Base-by-base conservation (phyloP, 352 stramenopile species). In the Nothophytophthora sp. region DNA sequence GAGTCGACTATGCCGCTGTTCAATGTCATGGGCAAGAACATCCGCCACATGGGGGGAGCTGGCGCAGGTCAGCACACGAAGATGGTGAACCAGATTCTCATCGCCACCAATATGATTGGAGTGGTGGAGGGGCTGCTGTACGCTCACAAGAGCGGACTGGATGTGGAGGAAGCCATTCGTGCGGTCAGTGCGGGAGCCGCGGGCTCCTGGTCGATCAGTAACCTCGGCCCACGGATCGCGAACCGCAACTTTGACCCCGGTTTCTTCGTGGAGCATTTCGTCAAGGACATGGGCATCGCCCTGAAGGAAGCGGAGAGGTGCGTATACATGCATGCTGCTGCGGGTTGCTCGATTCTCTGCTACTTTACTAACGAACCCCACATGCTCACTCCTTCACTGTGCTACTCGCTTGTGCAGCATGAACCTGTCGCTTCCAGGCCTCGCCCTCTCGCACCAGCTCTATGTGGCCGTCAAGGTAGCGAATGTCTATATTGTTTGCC, bases 61-160 rank as follows among this genome's bases (percentile, higher is more conserved):
- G 89, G 86, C 5, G 83, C 84, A 23, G 88, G 88, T 4, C 86
- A 96, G 53, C 79, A 95, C 66, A 95, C 88, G 40, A 96, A 97
- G 73, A 96, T 96, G 84, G 86, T 97, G 23, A 97, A 97, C 69
- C 88, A 97, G 56, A 90, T 93, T 50, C 58, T 92, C 44, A 94
- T 94, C 35, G 77, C 83, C n/a, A 91, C 81, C 42, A 92, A 92
- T 59, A 94, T 94, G 83, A 93, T 96, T 50, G 88, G 87, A 32
- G 83, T 96, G 8, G 82, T 90, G 10, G 88, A 97, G 50, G 88
- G 86, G 12, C 65, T 97, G 42, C 55, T 97, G 25, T 96, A 96
- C 61, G 87, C 86, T 18, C 82, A 95, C 42, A 87, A 83, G 51
- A 83, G 72, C 8, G 88, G 88, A 0, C 68, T 97, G 24, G 78